Evolutionary conservation across 768 basidiomycete species (phyloP), one percentile per base, ranked within the genome.

Genomic region (Crassisporium funariophilum): DNA sequence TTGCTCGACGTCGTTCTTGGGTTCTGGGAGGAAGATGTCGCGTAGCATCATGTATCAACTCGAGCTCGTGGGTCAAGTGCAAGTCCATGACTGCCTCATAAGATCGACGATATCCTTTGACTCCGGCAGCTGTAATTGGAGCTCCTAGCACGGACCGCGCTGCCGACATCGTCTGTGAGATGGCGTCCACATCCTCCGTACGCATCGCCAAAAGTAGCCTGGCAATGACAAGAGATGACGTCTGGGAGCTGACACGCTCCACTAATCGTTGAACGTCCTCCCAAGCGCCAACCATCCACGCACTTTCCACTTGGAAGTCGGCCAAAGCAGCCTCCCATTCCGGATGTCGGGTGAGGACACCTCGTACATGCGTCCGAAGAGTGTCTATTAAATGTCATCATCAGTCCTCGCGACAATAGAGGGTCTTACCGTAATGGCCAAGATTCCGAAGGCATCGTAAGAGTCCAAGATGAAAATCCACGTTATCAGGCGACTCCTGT

Each of bases 241-340:
- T 75, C 16, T 78, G 73, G 10, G 69, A 63, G n/a, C 75, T 67
- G 13, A 75, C 71, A 21, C 67, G 70, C 29, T 74, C 69, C 16
- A 84, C 77, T 34, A 91, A 73, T 13, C 69, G 67, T 41, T 82
- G 75, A 12, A 99, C 88, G 41, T 88, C 87, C 2, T 79, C 75
- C 94, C 95, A 98, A 54, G 94, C 92, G 4, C 92, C 89, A 24
- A 93, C 86, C 81, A 95, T 95, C 87, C 94, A 95, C 1, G 92
- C 90, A 50, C 93, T 90, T 70, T 99, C 95, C 9, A 89, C 83
- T 56, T 92, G 89, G 60, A 92, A 98, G 0, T 86, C 84, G 5
- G 86, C 81, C 9, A 99, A 72, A 2, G 77, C 74, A 5, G 74
- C 61, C 47, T 87, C 79, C 95, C 97, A 98, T 41, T 83, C 80